phyloP scores from a whole-genome alignment of 805 yeast species.

The Teunomyces kruisii region DNA sequence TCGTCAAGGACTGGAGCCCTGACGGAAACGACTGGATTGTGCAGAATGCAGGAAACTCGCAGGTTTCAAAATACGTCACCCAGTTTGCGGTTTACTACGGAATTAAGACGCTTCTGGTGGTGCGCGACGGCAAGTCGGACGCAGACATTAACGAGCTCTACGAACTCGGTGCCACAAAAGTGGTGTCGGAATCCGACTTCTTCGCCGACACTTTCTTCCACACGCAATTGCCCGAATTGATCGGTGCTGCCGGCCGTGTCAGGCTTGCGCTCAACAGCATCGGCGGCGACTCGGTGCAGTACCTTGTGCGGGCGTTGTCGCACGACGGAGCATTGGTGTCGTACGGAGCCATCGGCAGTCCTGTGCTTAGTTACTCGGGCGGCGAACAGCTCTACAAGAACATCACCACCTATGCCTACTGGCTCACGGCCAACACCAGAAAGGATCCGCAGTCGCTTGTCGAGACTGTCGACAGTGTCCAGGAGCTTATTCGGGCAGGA shows the following conservation, averaged over 20 bases:
- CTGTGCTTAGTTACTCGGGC: slow-evolving; percentile 17
- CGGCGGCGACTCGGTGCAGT: slow-evolving; percentile 24
- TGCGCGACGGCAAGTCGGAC: slow-evolving; percentile 29
- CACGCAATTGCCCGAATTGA: slow-evolving; percentile 13
- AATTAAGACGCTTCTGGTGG: slow-evolving; percentile 27
- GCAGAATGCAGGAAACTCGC: slow-evolving; percentile 35
- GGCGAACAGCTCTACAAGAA: slow-evolving; percentile 30
- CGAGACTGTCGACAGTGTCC: slow-evolving; percentile 52
- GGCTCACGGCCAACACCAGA: slow-evolving; percentile 28
- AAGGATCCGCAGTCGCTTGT: slow-evolving; percentile 57
- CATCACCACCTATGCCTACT: slow-evolving; percentile 28
- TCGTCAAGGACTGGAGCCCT: slow-evolving; percentile 17
- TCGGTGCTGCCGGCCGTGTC: slow-evolving; percentile 19
- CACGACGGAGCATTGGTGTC: slow-evolving; percentile 27
- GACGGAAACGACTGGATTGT: slow-evolving; percentile 31
- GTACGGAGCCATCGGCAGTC: slow-evolving; percentile 25
- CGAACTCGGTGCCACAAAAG: slow-evolving; percentile 31
- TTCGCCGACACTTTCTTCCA: slow-evolving; percentile 14
- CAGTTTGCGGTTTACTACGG: slow-evolving; percentile 26
- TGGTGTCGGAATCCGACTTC: slow-evolving; percentile 29
- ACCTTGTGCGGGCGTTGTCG: slow-evolving; percentile 24
- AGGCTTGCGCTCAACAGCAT: slow-evolving; percentile 33
- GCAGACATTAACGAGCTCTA: slow-evolving; percentile 21
- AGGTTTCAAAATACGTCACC: slow-evolving; percentile 28
- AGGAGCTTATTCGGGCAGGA: slow-evolving; percentile 59